Base-by-base conservation (phyloP, 805 yeast species). In the Ogataea zsoltii region DNA sequence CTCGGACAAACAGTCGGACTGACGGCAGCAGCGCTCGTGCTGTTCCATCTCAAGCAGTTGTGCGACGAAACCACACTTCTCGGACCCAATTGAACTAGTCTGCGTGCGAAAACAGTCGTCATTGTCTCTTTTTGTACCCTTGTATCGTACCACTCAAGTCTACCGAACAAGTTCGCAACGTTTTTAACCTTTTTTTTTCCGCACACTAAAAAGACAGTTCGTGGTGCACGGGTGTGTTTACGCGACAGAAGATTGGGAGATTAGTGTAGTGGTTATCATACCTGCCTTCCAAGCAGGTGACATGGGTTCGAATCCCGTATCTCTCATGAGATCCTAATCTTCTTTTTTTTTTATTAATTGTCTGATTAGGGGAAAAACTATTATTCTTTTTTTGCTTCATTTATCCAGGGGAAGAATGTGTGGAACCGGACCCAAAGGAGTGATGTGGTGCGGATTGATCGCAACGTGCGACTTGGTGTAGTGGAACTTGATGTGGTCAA, bases 301-400 rank as follows among this genome's bases (percentile, higher is more conserved):
- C 88, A 83, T 79, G 91, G 90, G 92, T 85, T 85, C 92, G 90
- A 85, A 82, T 85, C 92, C 85, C 89, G 85, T 81, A 82, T 83
- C 83, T 81, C 82, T 83, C 88, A 81, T 54, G 47, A 36, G 46
- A 55, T 55, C 57, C 44, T 47, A 46, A 49, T 56, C 52, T 54
- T 54, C 55, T 57, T 65, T 65, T 68, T 66, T 60, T 52, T 28
- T 28, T 6, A 5, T 9, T 21, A 21, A n/a, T n/a, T n/a, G n/a
- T n/a, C n/a, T n/a, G n/a, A n/a, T n/a, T n/a, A n/a, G n/a, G n/a
- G n/a, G n/a, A n/a, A n/a, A n/a, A n/a, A n/a, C n/a, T n/a, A n/a
- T n/a, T n/a, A n/a, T n/a, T n/a, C n/a, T n/a, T n/a, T n/a, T n/a
- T n/a, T n/a, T n/a, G n/a, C n/a, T n/a, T n/a, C n/a, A n/a, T n/a